Conservation (phyloP, 352 stramenopile genomes). For the Aphanomyces euteiches region DNA sequence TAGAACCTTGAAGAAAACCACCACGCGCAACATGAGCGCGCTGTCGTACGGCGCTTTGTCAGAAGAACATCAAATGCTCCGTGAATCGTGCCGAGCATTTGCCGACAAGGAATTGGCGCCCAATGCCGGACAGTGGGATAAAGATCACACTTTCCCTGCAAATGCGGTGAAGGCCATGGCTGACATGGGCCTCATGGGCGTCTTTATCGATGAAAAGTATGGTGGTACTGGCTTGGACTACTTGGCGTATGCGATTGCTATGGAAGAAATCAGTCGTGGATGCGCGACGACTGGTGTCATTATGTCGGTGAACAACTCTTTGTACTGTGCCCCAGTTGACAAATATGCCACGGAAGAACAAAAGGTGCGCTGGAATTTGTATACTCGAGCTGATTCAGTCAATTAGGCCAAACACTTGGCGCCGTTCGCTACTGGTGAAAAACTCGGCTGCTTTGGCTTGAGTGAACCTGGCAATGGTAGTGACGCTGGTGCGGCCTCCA, state of each 20-base stretch:
- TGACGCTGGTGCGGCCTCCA: slow-evolving; percentile 92
- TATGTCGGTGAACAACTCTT: slow-evolving; percentile 94
- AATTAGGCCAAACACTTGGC: slow-evolving; percentile 70
- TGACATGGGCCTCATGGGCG: slow-evolving; percentile 95
- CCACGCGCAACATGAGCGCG: slow-evolving; percentile 21
- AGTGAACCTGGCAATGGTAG: slow-evolving; percentile 92
- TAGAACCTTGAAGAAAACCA: neutral
- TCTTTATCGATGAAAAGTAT: slow-evolving; percentile 86
- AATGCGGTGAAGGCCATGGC: slow-evolving; percentile 82
- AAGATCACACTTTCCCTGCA: slow-evolving; percentile 79
- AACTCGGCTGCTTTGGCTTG: slow-evolving; percentile 94
- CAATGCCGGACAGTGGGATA: slow-evolving; percentile 87
- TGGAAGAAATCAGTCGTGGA: slow-evolving; percentile 96
- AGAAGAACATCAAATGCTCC: slow-evolving; percentile 96
- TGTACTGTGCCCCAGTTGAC: slow-evolving; percentile 94
- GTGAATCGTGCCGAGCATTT: slow-evolving; percentile 95
- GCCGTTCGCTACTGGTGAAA: slow-evolving; percentile 86
- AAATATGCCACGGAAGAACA: slow-evolving; percentile 91
- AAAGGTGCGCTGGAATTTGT: slow-evolving; percentile 44
- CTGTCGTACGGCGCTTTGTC: slow-evolving; percentile 50
- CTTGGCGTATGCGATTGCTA: slow-evolving; percentile 95
- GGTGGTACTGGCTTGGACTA: slow-evolving; percentile 93
- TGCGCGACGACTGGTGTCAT: slow-evolving; percentile 95
- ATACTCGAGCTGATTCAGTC: neutral
- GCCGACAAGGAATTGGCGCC: slow-evolving; percentile 92